A percentile compares a stretch with the other conserved stretches of the same genome.
Conservation (phyloP, 176 grass and related monocot genomes). For the Chloris gayana region DNA sequence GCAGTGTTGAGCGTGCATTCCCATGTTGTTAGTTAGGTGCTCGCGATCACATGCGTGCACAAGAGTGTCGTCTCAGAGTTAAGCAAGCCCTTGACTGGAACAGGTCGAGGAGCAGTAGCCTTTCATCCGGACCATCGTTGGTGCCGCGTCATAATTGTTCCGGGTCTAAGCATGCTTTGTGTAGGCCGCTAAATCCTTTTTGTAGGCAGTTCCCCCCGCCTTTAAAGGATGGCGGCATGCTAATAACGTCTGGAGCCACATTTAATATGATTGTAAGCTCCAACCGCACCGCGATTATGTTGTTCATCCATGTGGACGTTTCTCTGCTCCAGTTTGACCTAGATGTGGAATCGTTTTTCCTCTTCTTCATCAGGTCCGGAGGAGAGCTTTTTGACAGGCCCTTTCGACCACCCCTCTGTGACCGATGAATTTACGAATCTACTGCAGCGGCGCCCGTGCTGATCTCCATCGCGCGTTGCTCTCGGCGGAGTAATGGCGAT, state of each 20-base stretch:
- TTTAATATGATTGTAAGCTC: constrained; percentile 53
- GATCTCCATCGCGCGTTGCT: constrained; percentile 29
- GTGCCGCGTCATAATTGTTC: constrained; percentile 41
- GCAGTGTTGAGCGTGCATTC: not conserved
- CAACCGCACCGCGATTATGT: constrained; percentile 23
- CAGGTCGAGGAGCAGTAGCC: constrained; percentile 34
- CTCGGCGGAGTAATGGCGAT: constrained; percentile 42
- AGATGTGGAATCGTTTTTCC: not conserved
- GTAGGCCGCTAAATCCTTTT: constrained; percentile 35
- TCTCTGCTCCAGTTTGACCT: not conserved
- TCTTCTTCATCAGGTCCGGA: constrained; percentile 24
- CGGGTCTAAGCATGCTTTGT: constrained; percentile 41
- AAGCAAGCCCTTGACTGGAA: constrained; percentile 50
- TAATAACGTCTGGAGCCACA: constrained; percentile 39
- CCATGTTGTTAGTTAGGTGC: constrained; percentile 44
- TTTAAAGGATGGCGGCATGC: constrained; percentile 46
- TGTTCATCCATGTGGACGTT: not conserved
- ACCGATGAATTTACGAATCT: constrained; percentile 17
- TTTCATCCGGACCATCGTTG: constrained; percentile 38
- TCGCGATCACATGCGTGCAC: constrained; percentile 33
- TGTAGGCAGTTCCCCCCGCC: constrained; percentile 26
- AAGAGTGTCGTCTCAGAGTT: constrained; percentile 36
- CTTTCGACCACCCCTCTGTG: no score
- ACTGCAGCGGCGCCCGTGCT: not conserved
- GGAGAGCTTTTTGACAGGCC: not conserved